These are phyloP conservation scores for Urochloa ruziziensis DNA, from an alignment of 176 grass and related monocot species.

Conservation along the genomic window DNA sequence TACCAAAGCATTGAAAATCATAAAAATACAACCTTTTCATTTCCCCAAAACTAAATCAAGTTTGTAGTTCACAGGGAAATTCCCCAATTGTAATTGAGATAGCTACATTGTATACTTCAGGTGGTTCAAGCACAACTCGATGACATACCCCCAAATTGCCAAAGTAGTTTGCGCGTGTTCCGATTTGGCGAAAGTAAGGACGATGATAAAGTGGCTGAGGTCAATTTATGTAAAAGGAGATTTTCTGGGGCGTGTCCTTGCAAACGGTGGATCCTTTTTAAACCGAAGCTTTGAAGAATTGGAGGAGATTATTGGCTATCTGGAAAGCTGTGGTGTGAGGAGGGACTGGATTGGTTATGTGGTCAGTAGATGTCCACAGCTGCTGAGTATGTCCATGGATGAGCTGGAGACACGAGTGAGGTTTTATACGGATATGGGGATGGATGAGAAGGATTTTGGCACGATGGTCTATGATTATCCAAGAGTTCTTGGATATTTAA, in stretches of 20 bases:
- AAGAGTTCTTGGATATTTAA: slow-evolving; percentile 73
- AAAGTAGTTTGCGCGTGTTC: slow-evolving; percentile 68
- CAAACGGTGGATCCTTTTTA: slow-evolving; percentile 51
- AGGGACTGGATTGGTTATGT: slow-evolving; percentile 85
- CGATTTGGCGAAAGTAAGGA: slow-evolving; percentile 69
- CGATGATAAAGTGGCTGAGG: slow-evolving; percentile 69
- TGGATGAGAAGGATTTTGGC: slow-evolving; percentile 82
- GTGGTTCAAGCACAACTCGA: slow-evolving; percentile 94
- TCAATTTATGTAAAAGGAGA: slow-evolving; percentile 79
- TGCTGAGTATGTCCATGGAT: slow-evolving; percentile 58
- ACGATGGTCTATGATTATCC: slow-evolving; percentile 98
- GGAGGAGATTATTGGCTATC: slow-evolving; percentile 55
- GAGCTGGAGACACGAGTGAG: slow-evolving; percentile 59
- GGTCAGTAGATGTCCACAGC: slow-evolving; percentile 66
- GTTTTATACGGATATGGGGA: slow-evolving; percentile 87
- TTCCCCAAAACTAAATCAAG: too few relatives aligned
- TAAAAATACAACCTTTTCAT: background rate
- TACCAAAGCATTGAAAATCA: background rate
- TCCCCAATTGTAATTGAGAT: slow-evolving; percentile 1
- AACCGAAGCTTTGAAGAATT: slow-evolving; percentile 57
- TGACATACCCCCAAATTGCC: slow-evolving; percentile 84
- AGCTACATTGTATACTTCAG: slow-evolving; percentile 36
- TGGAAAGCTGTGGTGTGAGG: slow-evolving; percentile 71
- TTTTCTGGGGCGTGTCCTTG: slow-evolving; percentile 68
- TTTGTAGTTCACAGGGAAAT: background rate